Base-by-base conservation (phyloP, 352 stramenopile species). In the Globisporangium takayamanum region DNA sequence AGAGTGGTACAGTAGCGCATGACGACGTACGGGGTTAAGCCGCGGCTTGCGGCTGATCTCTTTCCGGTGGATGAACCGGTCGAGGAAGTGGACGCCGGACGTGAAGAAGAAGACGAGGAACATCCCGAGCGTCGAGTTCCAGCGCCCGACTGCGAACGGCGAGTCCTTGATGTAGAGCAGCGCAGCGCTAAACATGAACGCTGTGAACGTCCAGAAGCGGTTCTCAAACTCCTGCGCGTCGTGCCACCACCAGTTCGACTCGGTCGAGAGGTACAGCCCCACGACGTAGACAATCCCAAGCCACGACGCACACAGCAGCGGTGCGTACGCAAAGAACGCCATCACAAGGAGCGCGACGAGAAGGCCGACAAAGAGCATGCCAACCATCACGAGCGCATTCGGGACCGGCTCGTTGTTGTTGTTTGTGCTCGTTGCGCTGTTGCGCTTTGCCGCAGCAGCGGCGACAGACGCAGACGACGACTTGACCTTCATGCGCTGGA, bases 141-240 rank as follows among this genome's bases (percentile, higher is more conserved):
- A 91, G 30, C 79, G 70, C 1, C 83, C 82, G 37, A 96, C 78
- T 4, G 83, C 76, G 11, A 96, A 70, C 18, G 95, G 95, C 45
- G 92, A 98, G 78, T 98, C 95, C 58, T 92, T 81, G 46, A 96
- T 92, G 65, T 97, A 98, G n/a, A 98, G 74, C 46, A 95, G 67
- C n/a, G 91, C 89, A 1, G 82, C 87, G 50, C 84, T 96, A 51
- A 98, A 92, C n/a, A 98, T 62, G 54, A 97, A 89, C 12, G 90
- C 91, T 37, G 96, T 97, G 62, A 97, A 81, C 6, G 94, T 98
- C 95, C 94, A 98, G 69, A 98, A 98, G 61, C 94, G 83, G 79
- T 98, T 98, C 72, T 98, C 95, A 64, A 98, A 98, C 74, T 98
- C 95, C 63, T 96, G 85, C 18, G 87, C 84, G 60, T 94, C 79